A percentile compares a stretch with the other conserved stretches of the same genome.
These are phyloP conservation scores for Apiotrichum gracile DNA, from an alignment of 1,284 basidiomycete genomes.

Conservation along the genomic window DNA sequence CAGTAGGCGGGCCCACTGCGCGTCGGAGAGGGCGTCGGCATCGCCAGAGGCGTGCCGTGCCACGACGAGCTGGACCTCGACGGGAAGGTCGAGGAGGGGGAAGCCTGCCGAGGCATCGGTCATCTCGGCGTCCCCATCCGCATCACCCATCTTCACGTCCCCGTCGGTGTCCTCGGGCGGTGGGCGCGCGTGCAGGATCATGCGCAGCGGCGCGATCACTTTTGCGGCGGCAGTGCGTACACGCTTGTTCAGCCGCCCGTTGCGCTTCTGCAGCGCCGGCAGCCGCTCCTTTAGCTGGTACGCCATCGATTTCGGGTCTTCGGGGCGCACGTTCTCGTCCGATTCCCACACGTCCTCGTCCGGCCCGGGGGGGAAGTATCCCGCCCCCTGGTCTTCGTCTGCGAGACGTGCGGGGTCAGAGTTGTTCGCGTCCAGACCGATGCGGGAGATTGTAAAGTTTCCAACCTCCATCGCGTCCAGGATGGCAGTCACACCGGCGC, in stretches of 20 bases:
- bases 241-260: conserved; percentile 28
- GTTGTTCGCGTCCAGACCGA: conserved; percentile 31
- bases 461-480: conserved; percentile 30
- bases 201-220: conserved; percentile 24
- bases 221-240: conserved; percentile 23
- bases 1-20: conserved; percentile 30
- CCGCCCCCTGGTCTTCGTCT: background rate
- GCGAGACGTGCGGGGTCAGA: background rate
- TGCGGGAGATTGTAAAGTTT: conserved; percentile 27
- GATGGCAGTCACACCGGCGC: conserved; percentile 23
- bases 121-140: too few species aligned
- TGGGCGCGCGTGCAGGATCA: conserved; percentile 32
- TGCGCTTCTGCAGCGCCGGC: conserved; percentile 29
- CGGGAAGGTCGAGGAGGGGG: conserved; percentile 34
- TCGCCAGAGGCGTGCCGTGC: conserved; percentile 31
- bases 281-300: conserved; percentile 26
- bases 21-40: conserved; percentile 29
- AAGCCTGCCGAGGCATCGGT: too few species aligned
- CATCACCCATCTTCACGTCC: too few species aligned
- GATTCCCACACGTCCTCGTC: conserved; percentile 6
- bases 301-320: conserved; percentile 9
- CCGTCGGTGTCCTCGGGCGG: conserved; percentile 1
- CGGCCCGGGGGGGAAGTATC: conserved; percentile 2
- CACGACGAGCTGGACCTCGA: conserved; percentile 33
- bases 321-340: conserved; percentile 1